Percentiles rank a stretch among this genome's conserved stretches.
Conservation (phyloP, 352 stramenopile species). For the Phytophthora fragariaefolia region DNA sequence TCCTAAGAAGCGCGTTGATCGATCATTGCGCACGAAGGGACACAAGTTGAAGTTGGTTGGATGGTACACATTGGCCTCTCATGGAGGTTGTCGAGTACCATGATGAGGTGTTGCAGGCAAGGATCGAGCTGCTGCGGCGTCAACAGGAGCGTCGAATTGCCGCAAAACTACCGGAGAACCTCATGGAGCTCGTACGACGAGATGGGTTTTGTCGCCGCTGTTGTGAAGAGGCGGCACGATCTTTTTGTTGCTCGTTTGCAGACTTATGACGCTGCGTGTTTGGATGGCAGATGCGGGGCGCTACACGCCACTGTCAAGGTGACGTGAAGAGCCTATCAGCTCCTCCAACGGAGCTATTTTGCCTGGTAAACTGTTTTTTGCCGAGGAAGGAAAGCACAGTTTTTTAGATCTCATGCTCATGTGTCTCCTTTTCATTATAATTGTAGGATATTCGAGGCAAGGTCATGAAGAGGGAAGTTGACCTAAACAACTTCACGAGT, state of each 20-base stretch:
- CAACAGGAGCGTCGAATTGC: conserved; percentile 14
- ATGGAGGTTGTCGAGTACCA: conserved; percentile 25
- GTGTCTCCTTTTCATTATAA: neutral
- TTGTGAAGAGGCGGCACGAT: conserved; percentile 17
- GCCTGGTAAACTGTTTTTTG: conserved; percentile 34
- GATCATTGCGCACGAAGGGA: conserved; percentile 1
- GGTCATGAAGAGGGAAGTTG: conserved; percentile 33
- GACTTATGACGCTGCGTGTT: neutral
- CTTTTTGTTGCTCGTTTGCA: conserved; percentile 5
- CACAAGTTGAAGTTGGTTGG: conserved; percentile 9
- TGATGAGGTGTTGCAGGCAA: conserved; percentile 18
- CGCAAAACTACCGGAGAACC: conserved; percentile 23
- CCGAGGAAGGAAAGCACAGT: neutral
- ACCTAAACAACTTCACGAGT: conserved; percentile 32
- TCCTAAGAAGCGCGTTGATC: too few relatives aligned
- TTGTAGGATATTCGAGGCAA: conserved; percentile 34
- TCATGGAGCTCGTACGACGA: conserved; percentile 36
- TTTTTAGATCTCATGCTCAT: neutral
- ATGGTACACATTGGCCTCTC: neutral
- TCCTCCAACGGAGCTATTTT: conserved; percentile 41
- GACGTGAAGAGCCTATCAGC: conserved; percentile 27
- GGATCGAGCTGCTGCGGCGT: conserved; percentile 14
- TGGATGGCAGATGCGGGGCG: conserved; percentile 35
- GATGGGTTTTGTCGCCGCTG: neutral
- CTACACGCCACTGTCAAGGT: conserved; percentile 28